phyloP scores from a whole-genome alignment of 1,139 yeast genomes.

The Zygoascus sp. region DNA sequence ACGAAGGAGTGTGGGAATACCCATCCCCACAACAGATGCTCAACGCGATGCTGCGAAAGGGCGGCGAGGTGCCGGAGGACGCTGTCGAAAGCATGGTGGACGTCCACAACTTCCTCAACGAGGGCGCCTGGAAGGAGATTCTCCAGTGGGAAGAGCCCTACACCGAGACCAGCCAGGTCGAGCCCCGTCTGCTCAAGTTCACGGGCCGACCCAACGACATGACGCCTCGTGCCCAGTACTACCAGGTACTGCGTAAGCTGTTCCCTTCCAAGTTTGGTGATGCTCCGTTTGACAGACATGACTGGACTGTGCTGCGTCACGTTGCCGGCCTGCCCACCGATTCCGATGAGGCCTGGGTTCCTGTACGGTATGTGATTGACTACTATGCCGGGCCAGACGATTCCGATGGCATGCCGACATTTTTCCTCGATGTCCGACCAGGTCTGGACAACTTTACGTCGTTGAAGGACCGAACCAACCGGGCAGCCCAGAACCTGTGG shows the following conservation, averaged over 20 bases:
- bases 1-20: constrained; percentile 88
- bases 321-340: constrained; percentile 37
- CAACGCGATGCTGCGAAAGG: constrained; percentile 93
- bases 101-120: constrained; percentile 92
- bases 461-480: constrained; percentile 61
- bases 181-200: constrained; percentile 77
- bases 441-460: constrained; percentile 69
- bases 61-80: constrained; percentile 84
- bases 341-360: constrained; percentile 45
- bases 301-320: constrained; percentile 86
- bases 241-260: constrained; percentile 58
- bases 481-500: constrained; percentile 47
- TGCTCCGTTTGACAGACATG: constrained; percentile 97
- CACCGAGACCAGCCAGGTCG: constrained; percentile 48
- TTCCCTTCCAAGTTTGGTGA: constrained; percentile 71
- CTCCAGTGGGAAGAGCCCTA: constrained; percentile 77
- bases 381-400: constrained; percentile 93
- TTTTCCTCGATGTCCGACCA: constrained; percentile 90
- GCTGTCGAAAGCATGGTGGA: constrained; percentile 97
- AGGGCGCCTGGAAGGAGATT: constrained; percentile 97
- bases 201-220: constrained; percentile 88
- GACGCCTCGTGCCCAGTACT: constrained; percentile 81
- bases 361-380: constrained; percentile 88
- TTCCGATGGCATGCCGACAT: constrained; percentile 82
- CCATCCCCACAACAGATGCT: constrained; percentile 99